Conservation (phyloP, 2,329 filamentous ascomycete genomes). For the Pseudopithomyces maydicus region DNA sequence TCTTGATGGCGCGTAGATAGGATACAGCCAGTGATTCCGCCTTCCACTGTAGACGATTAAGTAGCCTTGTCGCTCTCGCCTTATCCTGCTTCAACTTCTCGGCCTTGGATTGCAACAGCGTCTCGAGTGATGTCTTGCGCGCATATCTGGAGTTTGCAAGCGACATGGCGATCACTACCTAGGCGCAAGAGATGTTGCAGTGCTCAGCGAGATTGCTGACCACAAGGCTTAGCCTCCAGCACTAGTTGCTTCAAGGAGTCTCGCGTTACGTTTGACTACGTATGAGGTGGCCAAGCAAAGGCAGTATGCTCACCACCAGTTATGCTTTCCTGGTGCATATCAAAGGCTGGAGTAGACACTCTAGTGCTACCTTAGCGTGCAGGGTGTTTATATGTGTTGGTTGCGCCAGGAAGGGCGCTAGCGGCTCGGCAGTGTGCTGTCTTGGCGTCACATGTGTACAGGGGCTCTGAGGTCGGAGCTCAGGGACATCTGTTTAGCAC, state of each 20-base stretch:
- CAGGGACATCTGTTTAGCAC: too few relatives aligned
- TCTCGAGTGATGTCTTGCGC: constrained; percentile 34
- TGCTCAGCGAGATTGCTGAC: neutral
- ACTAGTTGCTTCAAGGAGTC: too few relatives aligned
- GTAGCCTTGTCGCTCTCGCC: constrained; percentile 29
- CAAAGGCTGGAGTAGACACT: too few relatives aligned
- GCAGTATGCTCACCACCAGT: neutral
- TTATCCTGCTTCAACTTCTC: constrained; percentile 38
- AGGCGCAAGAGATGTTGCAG: neutral
- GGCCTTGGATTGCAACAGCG: constrained; percentile 26
- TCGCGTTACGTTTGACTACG: neutral
- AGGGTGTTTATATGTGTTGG: too few relatives aligned
- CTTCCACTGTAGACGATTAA: constrained; percentile 42
- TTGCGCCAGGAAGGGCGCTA: too few relatives aligned
- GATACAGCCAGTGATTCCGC: constrained; percentile 39
- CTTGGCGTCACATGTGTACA: neutral
- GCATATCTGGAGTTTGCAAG: constrained; percentile 39
- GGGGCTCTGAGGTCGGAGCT: too few relatives aligned
- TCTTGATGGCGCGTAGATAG: constrained; percentile 34
- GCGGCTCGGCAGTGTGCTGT: too few relatives aligned
- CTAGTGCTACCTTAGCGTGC: too few relatives aligned
- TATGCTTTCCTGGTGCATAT: neutral
- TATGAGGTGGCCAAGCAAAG: neutral
- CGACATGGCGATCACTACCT: neutral
- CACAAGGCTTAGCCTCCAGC: neutral